phyloP scores from a whole-genome alignment of 495 filamentous ascomycete species.

The Daldinia decipiens region DNA sequence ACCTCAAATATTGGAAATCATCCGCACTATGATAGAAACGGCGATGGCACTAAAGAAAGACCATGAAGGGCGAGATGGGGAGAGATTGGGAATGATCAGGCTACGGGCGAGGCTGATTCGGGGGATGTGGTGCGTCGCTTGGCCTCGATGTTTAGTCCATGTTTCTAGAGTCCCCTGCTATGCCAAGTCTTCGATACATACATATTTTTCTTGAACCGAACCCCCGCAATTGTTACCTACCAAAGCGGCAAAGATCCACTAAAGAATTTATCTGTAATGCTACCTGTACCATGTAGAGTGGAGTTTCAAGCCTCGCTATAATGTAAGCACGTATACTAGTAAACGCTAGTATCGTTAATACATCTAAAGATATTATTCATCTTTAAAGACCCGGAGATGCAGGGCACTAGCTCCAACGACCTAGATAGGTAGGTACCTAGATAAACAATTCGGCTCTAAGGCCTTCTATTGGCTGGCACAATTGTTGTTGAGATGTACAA shows the following conservation, averaged over 20 bases:
- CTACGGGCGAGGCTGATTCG: constrained; percentile 47
- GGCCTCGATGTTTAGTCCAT: constrained; percentile 7
- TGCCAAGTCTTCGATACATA: constrained; percentile 14
- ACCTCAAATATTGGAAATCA: constrained; percentile 28
- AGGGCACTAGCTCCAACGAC: background rate
- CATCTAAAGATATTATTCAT: background rate
- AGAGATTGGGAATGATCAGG: constrained; percentile 46
- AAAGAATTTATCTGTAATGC: background rate
- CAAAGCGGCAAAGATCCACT: background rate
- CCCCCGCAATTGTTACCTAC: background rate
- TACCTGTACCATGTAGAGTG: no score
- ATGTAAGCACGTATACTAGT: background rate
- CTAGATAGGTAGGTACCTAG: no score
- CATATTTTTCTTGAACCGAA: constrained; percentile 6
- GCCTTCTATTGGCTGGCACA: background rate
- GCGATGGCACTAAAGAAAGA: constrained; percentile 31
- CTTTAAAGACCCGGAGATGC: background rate
- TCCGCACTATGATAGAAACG: constrained; percentile 33
- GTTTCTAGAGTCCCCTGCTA: constrained; percentile 1
- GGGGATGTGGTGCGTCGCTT: constrained; percentile 31
- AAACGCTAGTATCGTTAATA: background rate
- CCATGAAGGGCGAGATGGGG: constrained; percentile 25
- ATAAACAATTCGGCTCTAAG: background rate
- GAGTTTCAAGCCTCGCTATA: background rate
- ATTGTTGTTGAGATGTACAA: background rate